A percentile compares a stretch with the other conserved stretches of the same genome.
These are phyloP conservation scores for Periglandula ipomoeae DNA, from an alignment of 2,329 filamentous ascomycete genomes.

Conservation along the genomic window DNA sequence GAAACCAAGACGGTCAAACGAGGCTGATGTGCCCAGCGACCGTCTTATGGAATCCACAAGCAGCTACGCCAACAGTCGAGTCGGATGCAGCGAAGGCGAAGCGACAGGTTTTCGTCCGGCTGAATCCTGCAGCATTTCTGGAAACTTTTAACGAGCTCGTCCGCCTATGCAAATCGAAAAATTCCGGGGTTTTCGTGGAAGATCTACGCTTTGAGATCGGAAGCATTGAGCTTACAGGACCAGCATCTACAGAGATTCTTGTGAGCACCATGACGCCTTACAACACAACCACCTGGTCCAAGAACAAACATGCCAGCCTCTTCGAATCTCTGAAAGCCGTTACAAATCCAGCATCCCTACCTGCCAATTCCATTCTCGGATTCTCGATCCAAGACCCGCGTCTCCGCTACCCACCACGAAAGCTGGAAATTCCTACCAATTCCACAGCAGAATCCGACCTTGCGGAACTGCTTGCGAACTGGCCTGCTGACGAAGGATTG, in stretches of 20 bases:
- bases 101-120: constrained; percentile 54
- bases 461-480: constrained; percentile 52
- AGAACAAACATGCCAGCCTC: constrained; percentile 32
- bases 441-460: constrained; percentile 32
- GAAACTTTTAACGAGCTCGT: constrained; percentile 58
- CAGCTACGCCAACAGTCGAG: constrained; percentile 17
- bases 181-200: constrained; percentile 53
- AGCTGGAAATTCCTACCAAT: constrained; percentile 32
- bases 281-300: constrained; percentile 18
- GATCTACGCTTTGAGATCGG: constrained; percentile 61
- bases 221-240: constrained; percentile 50
- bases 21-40: constrained; percentile 63
- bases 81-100: constrained; percentile 16
- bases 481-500: constrained; percentile 52
- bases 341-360: constrained; percentile 61
- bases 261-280: constrained; percentile 56
- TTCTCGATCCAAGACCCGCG: constrained; percentile 75
- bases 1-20: constrained; percentile 42
- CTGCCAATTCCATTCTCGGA: constrained; percentile 57
- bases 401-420: constrained; percentile 63
- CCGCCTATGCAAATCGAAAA: constrained; percentile 47
- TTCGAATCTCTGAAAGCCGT: constrained; percentile 48
- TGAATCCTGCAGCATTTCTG: constrained; percentile 75
- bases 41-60: constrained; percentile 61
- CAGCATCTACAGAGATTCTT: constrained; percentile 71